Base-by-base conservation (phyloP, 1,284 basidiomycete genomes). In the Rhodotorula mucilaginosa region DNA sequence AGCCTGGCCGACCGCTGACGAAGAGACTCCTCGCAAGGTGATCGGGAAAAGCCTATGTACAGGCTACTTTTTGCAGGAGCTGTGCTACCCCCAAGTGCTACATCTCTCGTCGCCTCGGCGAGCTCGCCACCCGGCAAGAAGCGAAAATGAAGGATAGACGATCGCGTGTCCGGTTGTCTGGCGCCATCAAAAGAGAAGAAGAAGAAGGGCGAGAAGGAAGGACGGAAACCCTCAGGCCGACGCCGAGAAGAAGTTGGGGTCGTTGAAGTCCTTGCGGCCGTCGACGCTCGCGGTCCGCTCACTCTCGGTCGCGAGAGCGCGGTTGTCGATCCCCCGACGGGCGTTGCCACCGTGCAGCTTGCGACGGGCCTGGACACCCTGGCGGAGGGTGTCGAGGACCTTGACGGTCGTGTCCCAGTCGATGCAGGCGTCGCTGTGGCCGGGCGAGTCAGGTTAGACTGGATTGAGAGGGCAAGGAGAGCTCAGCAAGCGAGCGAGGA, bases 361-460 rank as follows among this genome's bases (percentile, higher is more conserved):
- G 26, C 93, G 85, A 60, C 93, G 87, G 31, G 88, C 89, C 64
- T 85, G 87, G 15, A 96, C 91, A 71, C 89, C 94, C 76, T 88
- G 86, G 29, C 93, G 86, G 39, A 97, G 85, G 68, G 89, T 87
- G 64, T 97, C 88, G 68, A 97, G 84, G 1, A 88, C 85, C 8
- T 88, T 88, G 10, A 93, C 83, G 5, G 93, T 97, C 77, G 88
- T 87, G 79, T 93, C 89, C 90, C 93, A 93, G 48, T 89, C 90
- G 68, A 97, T 86, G 81, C 94, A 97, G 2, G 92, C 93, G 80
- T 81, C 81, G 48, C 71, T 73, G 62, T 16, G 15, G 54, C 54
- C 26, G 18, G 16, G n/a, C 18, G 54, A 52, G 15, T n/a, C 15
- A 29, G 29, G 5, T 23, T 6, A 31, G 21, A 13, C 44, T 3